These are phyloP conservation scores for Sordariomycetes sp. DNA, from an alignment of 2,329 filamentous ascomycete genomes.

Conservation along the genomic window DNA sequence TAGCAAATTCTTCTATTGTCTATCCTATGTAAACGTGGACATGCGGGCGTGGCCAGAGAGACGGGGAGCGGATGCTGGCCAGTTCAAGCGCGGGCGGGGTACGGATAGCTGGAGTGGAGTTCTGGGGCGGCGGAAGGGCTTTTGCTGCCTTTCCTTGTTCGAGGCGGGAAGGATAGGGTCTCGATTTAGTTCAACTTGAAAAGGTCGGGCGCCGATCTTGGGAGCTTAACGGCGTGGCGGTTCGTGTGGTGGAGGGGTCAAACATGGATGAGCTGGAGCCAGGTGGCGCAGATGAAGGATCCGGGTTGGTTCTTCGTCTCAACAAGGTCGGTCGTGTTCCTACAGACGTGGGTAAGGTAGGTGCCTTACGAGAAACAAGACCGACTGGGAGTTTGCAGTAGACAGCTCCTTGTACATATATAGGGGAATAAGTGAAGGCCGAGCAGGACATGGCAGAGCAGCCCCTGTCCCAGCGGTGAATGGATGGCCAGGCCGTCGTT, in stretches of 20 bases:
- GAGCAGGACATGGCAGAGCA: background rate
- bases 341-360: background rate
- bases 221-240: background rate
- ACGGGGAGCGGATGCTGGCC: background rate
- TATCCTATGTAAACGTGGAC: conserved; percentile 2
- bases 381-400: background rate
- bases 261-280: background rate
- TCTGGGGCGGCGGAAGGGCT: background rate
- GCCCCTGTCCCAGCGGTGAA: background rate
- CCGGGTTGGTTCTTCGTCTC: background rate
- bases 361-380: background rate
- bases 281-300: background rate
- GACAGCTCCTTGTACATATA: background rate
- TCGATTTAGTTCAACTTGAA: background rate
- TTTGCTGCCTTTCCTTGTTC: background rate
- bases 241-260: background rate
- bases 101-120: background rate
- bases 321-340: background rate
- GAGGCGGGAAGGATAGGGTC: background rate
- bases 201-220: background rate
- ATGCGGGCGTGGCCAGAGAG: background rate
- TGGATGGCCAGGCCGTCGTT: background rate
- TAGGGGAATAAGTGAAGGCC: background rate
- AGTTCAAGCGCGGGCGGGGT: background rate
- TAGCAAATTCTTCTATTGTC: conserved; percentile 4